These are phyloP conservation scores for Sphagnum tenellum DNA, from an alignment of 225 moss, liverwort and hornwort species.

Conservation along the genomic window DNA sequence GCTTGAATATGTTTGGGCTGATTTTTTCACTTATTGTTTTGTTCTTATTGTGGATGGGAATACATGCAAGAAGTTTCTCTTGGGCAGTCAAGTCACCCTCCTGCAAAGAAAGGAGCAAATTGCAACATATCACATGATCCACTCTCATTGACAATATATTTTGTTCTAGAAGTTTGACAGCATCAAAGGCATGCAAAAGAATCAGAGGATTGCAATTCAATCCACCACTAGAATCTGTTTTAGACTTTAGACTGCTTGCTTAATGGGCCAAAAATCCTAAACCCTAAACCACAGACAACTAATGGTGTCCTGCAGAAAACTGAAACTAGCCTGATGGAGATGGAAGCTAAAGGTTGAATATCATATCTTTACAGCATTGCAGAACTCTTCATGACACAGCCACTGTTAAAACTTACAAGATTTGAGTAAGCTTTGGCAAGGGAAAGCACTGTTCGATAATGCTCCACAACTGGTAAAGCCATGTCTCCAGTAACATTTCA, in stretches of 20 bases:
- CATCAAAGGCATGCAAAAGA: too few relatives aligned
- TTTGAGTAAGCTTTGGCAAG: slow-evolving; percentile 49
- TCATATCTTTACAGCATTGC: not conserved
- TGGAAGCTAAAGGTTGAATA: not conserved
- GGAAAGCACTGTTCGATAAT: slow-evolving; percentile 71
- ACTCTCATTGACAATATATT: too few relatives aligned
- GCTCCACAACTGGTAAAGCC: slow-evolving; percentile 71
- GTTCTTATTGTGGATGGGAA: slow-evolving; percentile 54
- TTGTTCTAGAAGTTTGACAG: too few relatives aligned
- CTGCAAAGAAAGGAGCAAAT: slow-evolving; percentile 35
- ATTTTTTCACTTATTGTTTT: slow-evolving; percentile 47
- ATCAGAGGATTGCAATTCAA: not conserved
- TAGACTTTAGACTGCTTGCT: too few relatives aligned
- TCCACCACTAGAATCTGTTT: too few relatives aligned
- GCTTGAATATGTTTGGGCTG: slow-evolving; percentile 74
- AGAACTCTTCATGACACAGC: not conserved
- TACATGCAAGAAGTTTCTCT: slow-evolving; percentile 62
- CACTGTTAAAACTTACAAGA: slow-evolving; percentile 42
- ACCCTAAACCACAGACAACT: too few relatives aligned
- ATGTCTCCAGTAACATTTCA: slow-evolving; percentile 73
- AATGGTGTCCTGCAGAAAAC: not conserved
- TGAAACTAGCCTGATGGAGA: not conserved
- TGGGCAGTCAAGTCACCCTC: slow-evolving; percentile 69
- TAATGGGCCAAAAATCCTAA: too few relatives aligned
- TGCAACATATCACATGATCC: too few relatives aligned